Evolutionary conservation across 1,284 basidiomycete species (phyloP), one percentile per base, ranked within the genome.

Genomic region (Ustilago trichophora): DNA sequence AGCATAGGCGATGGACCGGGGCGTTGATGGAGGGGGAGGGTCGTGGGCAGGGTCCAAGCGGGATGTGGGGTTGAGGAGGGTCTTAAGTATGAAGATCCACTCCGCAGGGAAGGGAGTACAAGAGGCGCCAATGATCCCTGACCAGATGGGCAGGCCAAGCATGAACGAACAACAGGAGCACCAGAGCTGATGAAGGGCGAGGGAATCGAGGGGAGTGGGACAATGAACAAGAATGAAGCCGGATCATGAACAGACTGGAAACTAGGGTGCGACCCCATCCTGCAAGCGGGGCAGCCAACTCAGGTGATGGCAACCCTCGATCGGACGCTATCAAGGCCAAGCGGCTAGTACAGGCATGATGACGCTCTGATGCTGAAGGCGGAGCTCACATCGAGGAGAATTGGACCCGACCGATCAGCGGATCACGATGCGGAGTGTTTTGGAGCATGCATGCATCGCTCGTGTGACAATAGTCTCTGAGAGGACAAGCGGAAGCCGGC

Each of bases 351-450:
- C 21, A 51, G 44, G 52, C 36, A 51, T 10, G n/a, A 51, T 56
- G 60, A 63, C 60, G 60, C 32, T 19, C 22, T 25, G 11, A 41
- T 13, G 34, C 59, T 48, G 37, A 22, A 24, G 27, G 51, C 42
- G 41, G 46, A 48, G 46, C 41, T 31, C 8, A 25, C n/a, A 13
- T 25, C 22, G 25, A n/a, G 13, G 22, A 34, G 31, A n/a, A 18
- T 16, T 33, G 16, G 36, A 26, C 16, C 16, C 50, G 27, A 38
- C 21, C 44, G 27, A 29, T 34, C n/a, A 51, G 44, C 53, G 48
- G 53, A 56, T 50, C 44, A 37, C 21, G 29, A 19, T 31, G 41
- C 34, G 25, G 40, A 44, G 50, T 44, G 34, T 37, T 26, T 25
- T 8, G 4, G 35, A 31, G 35, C 33, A 49, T 49, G 35, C 27